These are phyloP conservation scores for Naganishia sp. DNA, from an alignment of 1,284 basidiomycete species.

Conservation along the genomic window DNA sequence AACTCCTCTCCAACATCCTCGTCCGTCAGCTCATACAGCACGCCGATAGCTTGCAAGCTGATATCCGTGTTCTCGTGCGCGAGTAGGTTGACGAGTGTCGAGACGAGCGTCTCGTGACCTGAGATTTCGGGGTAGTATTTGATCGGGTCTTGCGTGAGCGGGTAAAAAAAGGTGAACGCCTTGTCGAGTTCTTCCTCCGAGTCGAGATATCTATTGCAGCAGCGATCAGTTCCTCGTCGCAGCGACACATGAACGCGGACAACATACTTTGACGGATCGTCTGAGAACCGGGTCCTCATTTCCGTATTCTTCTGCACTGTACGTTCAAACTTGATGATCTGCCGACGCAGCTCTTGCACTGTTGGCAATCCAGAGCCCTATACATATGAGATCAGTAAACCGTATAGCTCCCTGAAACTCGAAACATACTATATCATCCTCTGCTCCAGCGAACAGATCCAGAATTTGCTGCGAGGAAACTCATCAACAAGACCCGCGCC, in stretches of 20 bases:
- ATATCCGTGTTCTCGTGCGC: slow-evolving; percentile 93
- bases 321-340: slow-evolving; percentile 80
- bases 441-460: slow-evolving; percentile 78
- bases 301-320: slow-evolving; percentile 91
- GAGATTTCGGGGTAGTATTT: slow-evolving; percentile 88
- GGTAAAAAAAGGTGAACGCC: slow-evolving; percentile 78
- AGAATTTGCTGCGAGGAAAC: slow-evolving; percentile 51
- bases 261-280: slow-evolving; percentile 81
- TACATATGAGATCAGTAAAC: slow-evolving; percentile 26
- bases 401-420: slow-evolving; percentile 31
- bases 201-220: slow-evolving; percentile 82
- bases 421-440: slow-evolving; percentile 64
- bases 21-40: slow-evolving; percentile 91
- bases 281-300: slow-evolving; percentile 84
- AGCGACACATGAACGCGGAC: not conserved
- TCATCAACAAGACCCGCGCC: not conserved
- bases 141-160: slow-evolving; percentile 82
- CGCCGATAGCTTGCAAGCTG: slow-evolving; percentile 84
- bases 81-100: slow-evolving; percentile 75
- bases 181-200: slow-evolving; percentile 93
- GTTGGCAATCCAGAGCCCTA: slow-evolving; percentile 62
- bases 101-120: slow-evolving; percentile 65
- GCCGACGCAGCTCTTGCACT: slow-evolving; percentile 68
- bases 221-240: not conserved
- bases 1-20: slow-evolving; percentile 85